These are phyloP conservation scores for Phytophthora citrophthora DNA, from an alignment of 352 stramenopile species.

Conservation along the genomic window DNA sequence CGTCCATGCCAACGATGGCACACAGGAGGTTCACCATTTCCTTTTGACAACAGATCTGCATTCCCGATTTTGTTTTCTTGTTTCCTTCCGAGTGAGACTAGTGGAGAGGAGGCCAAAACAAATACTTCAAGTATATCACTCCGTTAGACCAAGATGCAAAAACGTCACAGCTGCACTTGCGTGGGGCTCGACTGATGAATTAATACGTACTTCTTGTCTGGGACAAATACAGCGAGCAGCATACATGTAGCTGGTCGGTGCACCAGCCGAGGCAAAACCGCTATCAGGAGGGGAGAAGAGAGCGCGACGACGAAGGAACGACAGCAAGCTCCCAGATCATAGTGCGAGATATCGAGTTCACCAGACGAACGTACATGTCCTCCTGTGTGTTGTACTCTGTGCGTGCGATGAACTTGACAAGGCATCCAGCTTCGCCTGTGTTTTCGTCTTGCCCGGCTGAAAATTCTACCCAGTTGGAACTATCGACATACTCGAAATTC, in stretches of 20 bases:
- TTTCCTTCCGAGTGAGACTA: too few relatives aligned
- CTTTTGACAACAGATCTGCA: too few relatives aligned
- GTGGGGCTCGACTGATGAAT: conserved; percentile 23
- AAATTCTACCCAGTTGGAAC: conserved; percentile 67
- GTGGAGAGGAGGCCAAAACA: too few relatives aligned
- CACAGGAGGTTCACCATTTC: too few relatives aligned
- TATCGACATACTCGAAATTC: conserved; percentile 61
- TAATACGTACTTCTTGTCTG: conserved; percentile 5
- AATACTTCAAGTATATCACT: not conserved
- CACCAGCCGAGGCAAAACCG: not conserved
- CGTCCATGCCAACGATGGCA: too few relatives aligned
- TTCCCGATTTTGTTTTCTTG: too few relatives aligned
- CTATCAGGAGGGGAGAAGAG: conserved; percentile 28
- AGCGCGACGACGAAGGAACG: conserved; percentile 41
- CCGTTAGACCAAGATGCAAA: conserved; percentile 17
- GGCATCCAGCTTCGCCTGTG: conserved; percentile 45
- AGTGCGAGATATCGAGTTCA: conserved; percentile 56
- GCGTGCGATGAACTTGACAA: conserved; percentile 69
- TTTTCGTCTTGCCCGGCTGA: conserved; percentile 30
- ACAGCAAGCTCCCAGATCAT: conserved; percentile 66
- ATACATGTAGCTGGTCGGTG: conserved; percentile 6
- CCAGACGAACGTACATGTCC: conserved; percentile 54
- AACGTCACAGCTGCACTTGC: conserved; percentile 5
- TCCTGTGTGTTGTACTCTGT: conserved; percentile 70
- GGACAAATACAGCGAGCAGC: conserved; percentile 3